Conservation (phyloP, 345 rosid species). For the Sisymbrium altissimum region DNA sequence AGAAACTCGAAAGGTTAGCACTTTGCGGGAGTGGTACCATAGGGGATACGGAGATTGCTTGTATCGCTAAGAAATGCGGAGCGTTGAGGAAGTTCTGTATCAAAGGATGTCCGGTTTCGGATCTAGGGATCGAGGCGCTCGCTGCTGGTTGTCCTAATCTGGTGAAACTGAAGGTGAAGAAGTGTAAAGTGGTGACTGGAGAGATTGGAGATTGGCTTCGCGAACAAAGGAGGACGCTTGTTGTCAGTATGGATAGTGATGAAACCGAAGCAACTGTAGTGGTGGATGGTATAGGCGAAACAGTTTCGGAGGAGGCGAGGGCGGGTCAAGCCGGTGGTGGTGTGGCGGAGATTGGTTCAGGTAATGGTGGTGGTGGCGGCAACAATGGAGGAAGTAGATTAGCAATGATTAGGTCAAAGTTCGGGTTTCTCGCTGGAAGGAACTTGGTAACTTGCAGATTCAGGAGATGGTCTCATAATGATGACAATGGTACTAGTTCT, state of each 20-base stretch:
- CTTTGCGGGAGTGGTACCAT: conserved; percentile 74
- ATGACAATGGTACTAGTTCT: conserved; percentile 43
- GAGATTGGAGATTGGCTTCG: conserved; percentile 61
- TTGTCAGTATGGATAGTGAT: conserved; percentile 59
- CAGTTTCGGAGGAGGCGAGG: conserved; percentile 55
- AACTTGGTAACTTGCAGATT: conserved; percentile 53
- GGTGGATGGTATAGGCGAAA: conserved; percentile 34
- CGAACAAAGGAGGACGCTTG: conserved; percentile 49
- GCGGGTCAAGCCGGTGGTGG: conserved; percentile 46
- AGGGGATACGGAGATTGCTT: conserved; percentile 71
- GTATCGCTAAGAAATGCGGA: conserved; percentile 70
- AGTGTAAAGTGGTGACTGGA: conserved; percentile 68
- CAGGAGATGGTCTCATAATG: conserved; percentile 51
- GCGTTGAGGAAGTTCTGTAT: conserved; percentile 83
- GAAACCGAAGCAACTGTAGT: conserved; percentile 17
- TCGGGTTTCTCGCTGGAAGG: conserved; percentile 55
- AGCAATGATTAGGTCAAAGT: conserved; percentile 45
- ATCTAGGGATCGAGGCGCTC: conserved; percentile 65
- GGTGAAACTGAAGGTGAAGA: conserved; percentile 83
- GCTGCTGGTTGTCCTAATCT: conserved; percentile 78
- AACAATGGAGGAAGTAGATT: conserved; percentile 48
- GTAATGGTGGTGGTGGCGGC: conserved; percentile 16
- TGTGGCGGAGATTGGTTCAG: conserved; percentile 30
- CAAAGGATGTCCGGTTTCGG: conserved; percentile 76
- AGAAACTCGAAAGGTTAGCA: conserved; percentile 66